A percentile compares a stretch with the other conserved stretches of the same genome.
phyloP scores from a whole-genome alignment of 306 rosid species.

The Glycine soja region DNA sequence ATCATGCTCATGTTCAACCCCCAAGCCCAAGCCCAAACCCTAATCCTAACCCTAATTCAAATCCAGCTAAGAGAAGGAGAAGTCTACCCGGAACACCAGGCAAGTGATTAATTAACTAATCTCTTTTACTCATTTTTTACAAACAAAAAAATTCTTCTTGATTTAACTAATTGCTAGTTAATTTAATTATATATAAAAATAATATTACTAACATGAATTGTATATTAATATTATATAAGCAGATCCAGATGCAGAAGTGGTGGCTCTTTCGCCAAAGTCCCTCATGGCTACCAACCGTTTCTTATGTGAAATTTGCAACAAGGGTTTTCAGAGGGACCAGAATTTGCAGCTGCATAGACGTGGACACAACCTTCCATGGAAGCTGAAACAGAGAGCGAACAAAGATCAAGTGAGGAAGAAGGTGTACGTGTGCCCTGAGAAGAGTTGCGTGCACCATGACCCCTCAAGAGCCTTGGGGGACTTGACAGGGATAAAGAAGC shows the following conservation, averaged over 20 bases:
- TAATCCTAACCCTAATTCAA: slow-evolving; percentile 45
- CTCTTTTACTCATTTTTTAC: background rate
- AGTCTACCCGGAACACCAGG: slow-evolving; percentile 94
- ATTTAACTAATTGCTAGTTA: too few species aligned
- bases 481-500: slow-evolving; percentile 91
- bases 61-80: slow-evolving; percentile 71
- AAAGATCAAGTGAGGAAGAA: slow-evolving; percentile 67
- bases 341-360: slow-evolving; percentile 92
- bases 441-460: slow-evolving; percentile 81
- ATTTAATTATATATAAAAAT: too few species aligned
- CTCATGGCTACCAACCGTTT: slow-evolving; percentile 88
- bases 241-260: slow-evolving; percentile 96
- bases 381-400: slow-evolving; percentile 72
- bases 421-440: slow-evolving; percentile 93
- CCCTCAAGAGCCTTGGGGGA: slow-evolving; percentile 91
- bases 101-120: slow-evolving; percentile 42
- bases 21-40: slow-evolving; percentile 47
- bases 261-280: slow-evolving; percentile 85
- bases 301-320: slow-evolving; percentile 83
- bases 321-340: slow-evolving; percentile 93
- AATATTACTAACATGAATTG: too few species aligned
- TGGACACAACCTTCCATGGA: slow-evolving; percentile 94
- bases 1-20: slow-evolving; percentile 37
- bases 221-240: background rate
- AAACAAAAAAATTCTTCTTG: too few species aligned